Conservation (phyloP, 2,329 filamentous ascomycete species). For the Pseudogymnoascus pannorum region DNA sequence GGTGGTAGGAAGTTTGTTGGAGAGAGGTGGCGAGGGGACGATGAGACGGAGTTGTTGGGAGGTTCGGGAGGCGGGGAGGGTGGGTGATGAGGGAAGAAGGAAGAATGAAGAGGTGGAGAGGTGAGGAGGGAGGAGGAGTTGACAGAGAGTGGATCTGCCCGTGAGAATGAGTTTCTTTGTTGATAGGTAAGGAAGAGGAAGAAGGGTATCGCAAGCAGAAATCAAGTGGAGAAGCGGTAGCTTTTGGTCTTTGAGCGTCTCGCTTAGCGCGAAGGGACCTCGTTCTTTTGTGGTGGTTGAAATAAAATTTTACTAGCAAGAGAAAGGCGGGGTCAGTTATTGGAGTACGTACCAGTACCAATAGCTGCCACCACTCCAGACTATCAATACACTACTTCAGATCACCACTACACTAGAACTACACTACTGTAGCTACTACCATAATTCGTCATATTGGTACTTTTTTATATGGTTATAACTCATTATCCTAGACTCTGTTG, state of each 20-base stretch:
- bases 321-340: constrained; percentile 6
- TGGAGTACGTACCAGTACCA: constrained; percentile 2
- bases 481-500: background rate
- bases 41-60: constrained; percentile 13
- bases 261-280: constrained; percentile 8
- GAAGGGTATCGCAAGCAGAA: constrained; percentile 18
- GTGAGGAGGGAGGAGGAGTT: constrained; percentile 14
- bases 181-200: constrained; percentile 14
- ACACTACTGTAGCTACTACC: background rate
- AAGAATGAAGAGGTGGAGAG: constrained; percentile 10
- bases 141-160: constrained; percentile 16
- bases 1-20: background rate
- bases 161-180: constrained; percentile 18
- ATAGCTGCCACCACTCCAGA: background rate
- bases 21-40: constrained; percentile 15
- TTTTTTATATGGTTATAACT: background rate
- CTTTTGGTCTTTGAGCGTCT: constrained; percentile 8
- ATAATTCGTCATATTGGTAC: background rate
- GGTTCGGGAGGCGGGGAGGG: constrained; percentile 10
- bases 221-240: constrained; percentile 15
- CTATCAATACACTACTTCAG: background rate
- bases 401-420: background rate
- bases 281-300: constrained; percentile 6
- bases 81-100: constrained; percentile 15
- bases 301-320: constrained; percentile 8